Base-by-base conservation (phyloP, 306 rosid genomes). In the Carpinus fangiana region DNA sequence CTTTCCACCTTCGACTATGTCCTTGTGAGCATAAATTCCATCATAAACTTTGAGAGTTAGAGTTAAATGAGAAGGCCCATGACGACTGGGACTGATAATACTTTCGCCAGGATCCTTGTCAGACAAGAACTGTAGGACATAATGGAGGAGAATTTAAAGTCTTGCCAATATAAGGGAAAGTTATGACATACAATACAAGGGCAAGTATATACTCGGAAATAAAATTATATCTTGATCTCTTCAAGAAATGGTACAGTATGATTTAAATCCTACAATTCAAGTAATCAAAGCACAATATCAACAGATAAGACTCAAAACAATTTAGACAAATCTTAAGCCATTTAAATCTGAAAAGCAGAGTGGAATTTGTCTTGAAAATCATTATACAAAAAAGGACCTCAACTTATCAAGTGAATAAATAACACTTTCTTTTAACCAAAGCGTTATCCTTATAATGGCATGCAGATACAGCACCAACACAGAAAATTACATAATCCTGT, bases 21-120 rank as follows among this genome's bases (percentile, higher is more conserved):
- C 99, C 80, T 95, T 95, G 85, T 95, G 99, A 85, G 98, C 99
- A 89, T 93, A 95, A 51, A 95, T 98, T 54, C 99, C 99, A 52
- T 95, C 93, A 55, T 85, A 90, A 84, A 95, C 89, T 88, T 95
- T 95, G 67, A 95, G 94, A 50, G 99, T 95, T 74, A 95, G 77
- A 78, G 99, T 95, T 79, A 95, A 86, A 81, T 79, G 91, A 45
- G 93, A 89, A 84, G 97, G 99, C 73, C 99, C 99, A 9, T 97
- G 97, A 23, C 94, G 90, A 83, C 98, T 95, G 66, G 99, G 98
- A 70, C 99, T 92, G 60, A 95, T 86, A 56, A 95, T 89, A 82
- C 98, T 95, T 89, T 95, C 99, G 28, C 99, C 99, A 74, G 97
- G 91, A 85, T 93, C 98, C 89, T 93, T 95, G 84, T 95, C 97